Evolutionary conservation across 2,329 filamentous ascomycete species (phyloP).

Genomic region (Pyrenochaeta sp.): DNA sequence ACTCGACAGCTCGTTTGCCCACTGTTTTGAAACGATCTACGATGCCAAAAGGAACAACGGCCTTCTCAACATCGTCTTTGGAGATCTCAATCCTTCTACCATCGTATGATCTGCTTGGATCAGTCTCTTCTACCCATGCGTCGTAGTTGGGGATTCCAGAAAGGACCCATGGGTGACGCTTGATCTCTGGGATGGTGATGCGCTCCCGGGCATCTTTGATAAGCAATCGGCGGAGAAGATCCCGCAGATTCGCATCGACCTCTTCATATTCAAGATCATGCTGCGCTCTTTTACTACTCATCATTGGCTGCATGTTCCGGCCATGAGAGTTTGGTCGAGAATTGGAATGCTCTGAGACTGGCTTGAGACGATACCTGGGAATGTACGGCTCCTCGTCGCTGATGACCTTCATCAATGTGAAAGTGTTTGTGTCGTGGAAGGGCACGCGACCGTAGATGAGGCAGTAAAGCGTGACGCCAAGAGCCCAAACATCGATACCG

Average conservation of each 20-base stretch:
- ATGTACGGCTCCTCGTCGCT: constrained; percentile 93
- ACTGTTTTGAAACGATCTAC: constrained; percentile 84
- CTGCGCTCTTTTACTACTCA: constrained; percentile 75
- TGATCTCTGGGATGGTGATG: constrained; percentile 90
- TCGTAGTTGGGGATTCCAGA: constrained; percentile 76
- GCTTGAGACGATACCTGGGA: constrained; percentile 79
- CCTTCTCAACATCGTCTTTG: constrained; percentile 86
- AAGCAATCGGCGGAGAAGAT: constrained; percentile 80
- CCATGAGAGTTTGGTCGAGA: constrained; percentile 56
- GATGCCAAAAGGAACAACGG: constrained; percentile 88
- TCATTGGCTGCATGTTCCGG: constrained; percentile 59
- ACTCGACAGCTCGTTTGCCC: constrained; percentile 56
- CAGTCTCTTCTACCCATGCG: constrained; percentile 92
- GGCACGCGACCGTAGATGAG: constrained; percentile 93
- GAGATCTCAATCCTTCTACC: constrained; percentile 92
- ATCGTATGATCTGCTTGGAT: constrained; percentile 77
- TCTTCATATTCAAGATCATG: constrained; percentile 85
- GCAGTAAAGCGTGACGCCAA: constrained; percentile 95
- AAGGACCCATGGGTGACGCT: constrained; percentile 91
- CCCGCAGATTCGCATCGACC: constrained; percentile 78
- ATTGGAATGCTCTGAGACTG: constrained; percentile 61
- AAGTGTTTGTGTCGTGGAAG: constrained; percentile 91
- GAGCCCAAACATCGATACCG: constrained; percentile 96
- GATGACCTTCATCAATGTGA: constrained; percentile 88
- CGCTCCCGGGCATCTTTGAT: constrained; percentile 88